Base-by-base conservation (phyloP, 2,329 filamentous ascomycete genomes). In the Pseudopyricularia javanii region DNA sequence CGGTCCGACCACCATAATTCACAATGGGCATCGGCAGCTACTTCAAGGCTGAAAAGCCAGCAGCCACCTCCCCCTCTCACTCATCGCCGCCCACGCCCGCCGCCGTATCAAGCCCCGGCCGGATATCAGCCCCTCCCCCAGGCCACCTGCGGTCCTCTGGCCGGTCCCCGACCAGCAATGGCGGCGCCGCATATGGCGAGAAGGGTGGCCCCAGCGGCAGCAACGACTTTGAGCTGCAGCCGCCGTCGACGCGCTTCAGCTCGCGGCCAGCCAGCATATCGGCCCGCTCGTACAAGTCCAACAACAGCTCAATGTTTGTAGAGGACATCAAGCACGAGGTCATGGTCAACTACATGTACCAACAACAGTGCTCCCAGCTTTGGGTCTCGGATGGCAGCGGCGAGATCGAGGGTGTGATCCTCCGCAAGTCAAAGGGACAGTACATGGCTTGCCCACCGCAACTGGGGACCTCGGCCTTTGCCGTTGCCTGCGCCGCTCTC, bases 321-420 rank as follows among this genome's bases (percentile, higher is more conserved):
- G 83, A 87, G 55, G 84, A 87, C 56, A 85, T 88, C 67, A 87
- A 85, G 66, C 83, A 88, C 62, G 86, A 90, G 66, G 83, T 90
- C 56, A 90, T 90, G 85, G 85, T 87, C 55, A 89, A 87, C 68
- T 88, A 88, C 64, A 72, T 91, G 26, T 88, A 88, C 66, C 86
- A 90, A 65, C 85, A 90, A 64, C 85, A 89, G 68, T 88, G 84
- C 62, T 78, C 79, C 12, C 78, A 81, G 56, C 74, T 88, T 33
- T 90, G 86, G 86, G 81, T 89, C 20, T 80, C 79, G 32, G 83
- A 88, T 59, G 79, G 77, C 34, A 82, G 75, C 49, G 83, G 83
- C 12, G 78, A 84, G 58, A 66, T 81, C 6, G 86, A 90, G 64
- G 87, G 87, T 58, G 85, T 89, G 28, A 68, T 91, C 20, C 69